Evolutionary conservation across 2,329 filamentous ascomycete genomes (phyloP).

Genomic region (Myrmaecium sp.): DNA sequence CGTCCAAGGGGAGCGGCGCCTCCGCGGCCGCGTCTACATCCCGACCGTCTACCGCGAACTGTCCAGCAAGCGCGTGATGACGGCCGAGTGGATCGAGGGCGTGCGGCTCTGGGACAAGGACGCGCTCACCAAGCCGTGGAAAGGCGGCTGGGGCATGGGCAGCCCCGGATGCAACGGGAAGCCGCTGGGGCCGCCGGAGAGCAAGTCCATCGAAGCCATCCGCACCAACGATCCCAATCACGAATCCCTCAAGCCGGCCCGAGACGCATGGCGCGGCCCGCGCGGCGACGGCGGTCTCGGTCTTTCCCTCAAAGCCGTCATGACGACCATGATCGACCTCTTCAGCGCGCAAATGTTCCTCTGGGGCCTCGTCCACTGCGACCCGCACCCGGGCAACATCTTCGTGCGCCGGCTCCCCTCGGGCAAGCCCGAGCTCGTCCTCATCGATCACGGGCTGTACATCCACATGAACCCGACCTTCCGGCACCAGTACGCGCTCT

Average conservation of each 20-base stretch:
- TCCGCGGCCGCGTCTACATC: slow-evolving; percentile 73
- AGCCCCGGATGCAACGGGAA: slow-evolving; percentile 61
- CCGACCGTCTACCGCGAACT: slow-evolving; percentile 72
- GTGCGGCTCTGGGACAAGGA: slow-evolving; percentile 85
- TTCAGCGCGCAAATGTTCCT: slow-evolving; percentile 98
- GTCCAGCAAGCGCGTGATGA: slow-evolving; percentile 69
- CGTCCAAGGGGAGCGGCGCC: slow-evolving; percentile 55
- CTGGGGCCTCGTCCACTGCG: slow-evolving; percentile 89
- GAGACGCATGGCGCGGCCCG: slow-evolving; percentile 59
- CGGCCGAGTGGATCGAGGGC: slow-evolving; percentile 95
- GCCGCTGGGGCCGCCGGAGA: slow-evolving; percentile 16
- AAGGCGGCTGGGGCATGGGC: slow-evolving; percentile 56
- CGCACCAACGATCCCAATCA: slow-evolving; percentile 33
- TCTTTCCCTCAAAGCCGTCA: slow-evolving; percentile 66
- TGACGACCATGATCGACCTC: slow-evolving; percentile 91
- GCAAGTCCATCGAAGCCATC: slow-evolving; percentile 10
- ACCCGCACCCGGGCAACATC: slow-evolving; percentile 94
- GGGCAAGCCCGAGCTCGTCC: slow-evolving; percentile 74
- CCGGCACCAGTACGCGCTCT: slow-evolving; percentile 67
- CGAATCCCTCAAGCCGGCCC: slow-evolving; percentile 60
- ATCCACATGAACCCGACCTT: slow-evolving; percentile 76
- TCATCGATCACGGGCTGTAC: slow-evolving; percentile 95
- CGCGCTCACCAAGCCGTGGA: slow-evolving; percentile 59
- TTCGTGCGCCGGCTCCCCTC: slow-evolving; percentile 75
- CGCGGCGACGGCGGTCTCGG: slow-evolving; percentile 67